A percentile compares a stretch with the other conserved stretches of the same genome.
Evolutionary conservation across 2,329 filamentous ascomycete species (phyloP).

Genomic region (Massarina eburnea): DNA sequence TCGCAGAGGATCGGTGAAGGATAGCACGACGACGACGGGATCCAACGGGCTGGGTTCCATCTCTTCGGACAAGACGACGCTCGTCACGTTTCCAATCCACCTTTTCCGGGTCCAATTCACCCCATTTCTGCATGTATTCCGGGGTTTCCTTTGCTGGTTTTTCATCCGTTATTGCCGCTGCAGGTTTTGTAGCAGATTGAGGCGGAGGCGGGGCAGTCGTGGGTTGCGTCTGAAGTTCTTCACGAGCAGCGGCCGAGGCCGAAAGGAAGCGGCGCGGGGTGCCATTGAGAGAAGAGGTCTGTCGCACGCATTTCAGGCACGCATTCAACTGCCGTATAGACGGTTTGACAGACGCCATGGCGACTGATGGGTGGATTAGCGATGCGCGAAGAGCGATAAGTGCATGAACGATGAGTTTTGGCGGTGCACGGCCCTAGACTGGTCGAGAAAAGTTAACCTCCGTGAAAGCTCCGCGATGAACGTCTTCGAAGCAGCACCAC

Average conservation of each 20-base stretch:
- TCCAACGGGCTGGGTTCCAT: constrained; percentile 70
- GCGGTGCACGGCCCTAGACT: constrained; percentile 7
- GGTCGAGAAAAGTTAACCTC: constrained; percentile 16
- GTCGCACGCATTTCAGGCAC: constrained; percentile 39
- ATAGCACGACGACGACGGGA: constrained; percentile 75
- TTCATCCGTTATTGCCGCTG: constrained; percentile 11
- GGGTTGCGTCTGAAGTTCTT: constrained; percentile 46
- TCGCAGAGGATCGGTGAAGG: constrained; percentile 41
- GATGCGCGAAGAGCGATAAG: constrained; percentile 10
- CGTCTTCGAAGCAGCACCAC: constrained; percentile 19
- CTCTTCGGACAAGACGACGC: constrained; percentile 66
- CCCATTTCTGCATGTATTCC: constrained; percentile 41
- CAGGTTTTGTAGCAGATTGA: constrained; percentile 15
- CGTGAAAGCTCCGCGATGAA: constrained; percentile 31
- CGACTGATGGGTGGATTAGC: constrained; percentile 11
- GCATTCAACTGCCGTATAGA: constrained; percentile 36
- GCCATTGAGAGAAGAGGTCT: constrained; percentile 24
- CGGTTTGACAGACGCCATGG: constrained; percentile 40
- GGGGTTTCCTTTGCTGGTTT: constrained; percentile 15
- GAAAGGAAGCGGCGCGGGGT: constrained; percentile 49
- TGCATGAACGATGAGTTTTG: constrained; percentile 11
- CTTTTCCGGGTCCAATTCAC: constrained; percentile 33
- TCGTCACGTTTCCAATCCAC: constrained; percentile 56
- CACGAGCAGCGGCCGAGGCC: constrained; percentile 46
- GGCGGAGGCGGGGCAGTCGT: constrained; percentile 22